phyloP scores from a whole-genome alignment of 257 asterid genomes.

The Cynanchum wilfordii region DNA sequence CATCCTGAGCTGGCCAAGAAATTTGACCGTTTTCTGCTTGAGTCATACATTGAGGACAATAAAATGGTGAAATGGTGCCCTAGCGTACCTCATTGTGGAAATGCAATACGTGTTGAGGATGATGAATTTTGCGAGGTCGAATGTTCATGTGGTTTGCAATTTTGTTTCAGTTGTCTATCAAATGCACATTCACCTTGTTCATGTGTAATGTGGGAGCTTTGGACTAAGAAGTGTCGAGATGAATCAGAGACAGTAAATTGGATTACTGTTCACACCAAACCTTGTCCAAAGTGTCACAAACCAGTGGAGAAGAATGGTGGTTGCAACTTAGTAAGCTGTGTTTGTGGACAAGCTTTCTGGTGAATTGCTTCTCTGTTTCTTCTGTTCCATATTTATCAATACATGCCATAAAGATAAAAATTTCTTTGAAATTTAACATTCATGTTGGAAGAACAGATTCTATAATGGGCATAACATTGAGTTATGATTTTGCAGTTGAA shows the following conservation, averaged over 20 bases:
- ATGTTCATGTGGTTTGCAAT: slow-evolving; percentile 90
- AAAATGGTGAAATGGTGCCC: slow-evolving; percentile 99
- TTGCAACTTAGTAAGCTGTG: slow-evolving; percentile 86
- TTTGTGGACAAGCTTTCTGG: slow-evolving; percentile 98
- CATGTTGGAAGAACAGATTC: not conserved
- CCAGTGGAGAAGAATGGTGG: slow-evolving; percentile 99
- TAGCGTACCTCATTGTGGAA: slow-evolving; percentile 97
- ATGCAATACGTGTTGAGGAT: slow-evolving; percentile 80
- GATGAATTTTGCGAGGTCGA: slow-evolving; percentile 91
- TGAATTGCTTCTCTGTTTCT: slow-evolving; percentile 22
- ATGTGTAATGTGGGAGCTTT: slow-evolving; percentile 88
- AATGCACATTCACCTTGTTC: slow-evolving; percentile 99
- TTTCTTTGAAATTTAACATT: not conserved
- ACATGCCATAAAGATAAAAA: not conserved
- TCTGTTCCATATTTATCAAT: not conserved
- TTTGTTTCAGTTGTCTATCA: slow-evolving; percentile 84
- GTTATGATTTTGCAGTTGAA: not conserved
- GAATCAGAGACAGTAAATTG: slow-evolving; percentile 96
- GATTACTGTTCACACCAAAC: slow-evolving; percentile 85
- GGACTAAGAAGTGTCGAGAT: slow-evolving; percentile 94
- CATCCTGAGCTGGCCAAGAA: slow-evolving; percentile 80
- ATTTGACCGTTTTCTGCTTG: slow-evolving; percentile 89
- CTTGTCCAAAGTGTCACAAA: slow-evolving; percentile 95
- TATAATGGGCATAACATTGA: not conserved
- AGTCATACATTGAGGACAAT: slow-evolving; percentile 96